Evolutionary conservation across 805 yeast species (phyloP).

Genomic region (Starmerella scarabaei): DNA sequence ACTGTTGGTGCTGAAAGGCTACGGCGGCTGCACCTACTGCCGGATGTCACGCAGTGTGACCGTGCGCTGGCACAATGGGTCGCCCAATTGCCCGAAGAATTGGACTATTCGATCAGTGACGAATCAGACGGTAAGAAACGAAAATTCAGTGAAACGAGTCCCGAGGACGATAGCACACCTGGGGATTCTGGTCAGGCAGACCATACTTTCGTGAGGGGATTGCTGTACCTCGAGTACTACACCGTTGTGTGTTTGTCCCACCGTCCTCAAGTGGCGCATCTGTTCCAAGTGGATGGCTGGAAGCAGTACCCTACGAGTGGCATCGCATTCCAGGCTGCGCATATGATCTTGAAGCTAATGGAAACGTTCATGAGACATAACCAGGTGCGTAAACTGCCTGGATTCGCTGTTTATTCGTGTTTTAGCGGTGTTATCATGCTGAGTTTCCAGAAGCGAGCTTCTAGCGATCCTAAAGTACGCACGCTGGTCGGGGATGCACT

Average conservation of each 20-base stretch:
- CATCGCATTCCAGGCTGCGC: conserved; percentile 68
- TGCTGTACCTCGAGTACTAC: conserved; percentile 57
- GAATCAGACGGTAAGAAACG: neutral
- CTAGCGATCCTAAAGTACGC: conserved; percentile 28
- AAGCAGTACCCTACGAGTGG: conserved; percentile 58
- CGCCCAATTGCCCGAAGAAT: conserved; percentile 46
- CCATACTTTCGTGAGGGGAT: conserved; percentile 45
- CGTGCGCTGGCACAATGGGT: conserved; percentile 69
- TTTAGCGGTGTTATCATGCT: conserved; percentile 59
- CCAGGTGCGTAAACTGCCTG: conserved; percentile 42
- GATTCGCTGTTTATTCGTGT: conserved; percentile 44
- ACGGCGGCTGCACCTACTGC: conserved; percentile 31
- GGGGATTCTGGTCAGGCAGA: conserved; percentile 17
- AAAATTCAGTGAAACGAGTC: neutral
- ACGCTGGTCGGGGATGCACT: conserved; percentile 30
- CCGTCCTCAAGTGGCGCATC: conserved; percentile 41
- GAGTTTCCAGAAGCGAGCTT: conserved; percentile 46
- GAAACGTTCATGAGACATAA: conserved; percentile 41
- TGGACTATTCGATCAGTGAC: conserved; percentile 50
- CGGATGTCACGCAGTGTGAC: conserved; percentile 52
- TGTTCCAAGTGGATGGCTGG: conserved; percentile 13
- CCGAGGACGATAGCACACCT: neutral
- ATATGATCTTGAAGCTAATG: conserved; percentile 54
- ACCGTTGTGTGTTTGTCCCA: conserved; percentile 59
- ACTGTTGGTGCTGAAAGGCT: conserved; percentile 52